A percentile compares a stretch with the other conserved stretches of the same genome.
Evolutionary conservation across 148 eudicot genomes (phyloP).

Genomic region (Arctostaphylos glauca): DNA sequence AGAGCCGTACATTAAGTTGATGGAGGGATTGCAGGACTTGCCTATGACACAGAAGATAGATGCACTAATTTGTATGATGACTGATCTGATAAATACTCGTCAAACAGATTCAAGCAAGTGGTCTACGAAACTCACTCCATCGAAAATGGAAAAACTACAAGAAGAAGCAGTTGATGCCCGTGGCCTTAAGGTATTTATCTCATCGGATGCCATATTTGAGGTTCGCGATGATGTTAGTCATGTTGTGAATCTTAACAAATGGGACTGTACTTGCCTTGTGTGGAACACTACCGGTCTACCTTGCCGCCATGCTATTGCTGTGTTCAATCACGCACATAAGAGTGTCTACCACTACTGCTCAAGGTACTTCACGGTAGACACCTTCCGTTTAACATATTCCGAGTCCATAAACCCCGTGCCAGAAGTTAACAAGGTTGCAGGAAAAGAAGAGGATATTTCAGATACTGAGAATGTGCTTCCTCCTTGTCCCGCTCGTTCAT

Average conservation of each 20-base stretch:
- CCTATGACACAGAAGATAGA: conserved; percentile 47
- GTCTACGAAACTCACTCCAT: conserved; percentile 43
- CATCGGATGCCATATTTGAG: conserved; percentile 50
- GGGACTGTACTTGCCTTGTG: conserved; percentile 51
- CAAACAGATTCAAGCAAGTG: conserved; percentile 30
- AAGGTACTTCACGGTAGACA: conserved; percentile 38
- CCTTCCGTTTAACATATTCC: conserved; percentile 32
- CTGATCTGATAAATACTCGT: conserved; percentile 27
- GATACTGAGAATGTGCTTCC: conserved; percentile 40
- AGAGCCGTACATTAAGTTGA: conserved; percentile 33
- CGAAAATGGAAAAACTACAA: conserved; percentile 33
- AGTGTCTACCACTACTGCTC: conserved; percentile 41
- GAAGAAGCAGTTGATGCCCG: conserved; percentile 32
- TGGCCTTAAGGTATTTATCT: conserved; percentile 39
- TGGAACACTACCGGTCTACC: conserved; percentile 46
- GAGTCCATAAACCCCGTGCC: conserved; percentile 38
- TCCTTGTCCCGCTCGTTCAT: conserved; percentile 30
- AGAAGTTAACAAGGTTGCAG: conserved; percentile 13
- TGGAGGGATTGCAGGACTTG: conserved; percentile 36
- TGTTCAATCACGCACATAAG: conserved; percentile 28
- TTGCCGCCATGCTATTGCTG: conserved; percentile 53
- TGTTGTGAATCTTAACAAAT: conserved; percentile 40
- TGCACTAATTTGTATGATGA: conserved; percentile 32
- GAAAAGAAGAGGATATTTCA: conserved; percentile 16
- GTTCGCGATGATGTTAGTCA: conserved; percentile 47